Conservation (phyloP, 2,329 filamentous ascomycete genomes). For the Aspergillus ibericus region DNA sequence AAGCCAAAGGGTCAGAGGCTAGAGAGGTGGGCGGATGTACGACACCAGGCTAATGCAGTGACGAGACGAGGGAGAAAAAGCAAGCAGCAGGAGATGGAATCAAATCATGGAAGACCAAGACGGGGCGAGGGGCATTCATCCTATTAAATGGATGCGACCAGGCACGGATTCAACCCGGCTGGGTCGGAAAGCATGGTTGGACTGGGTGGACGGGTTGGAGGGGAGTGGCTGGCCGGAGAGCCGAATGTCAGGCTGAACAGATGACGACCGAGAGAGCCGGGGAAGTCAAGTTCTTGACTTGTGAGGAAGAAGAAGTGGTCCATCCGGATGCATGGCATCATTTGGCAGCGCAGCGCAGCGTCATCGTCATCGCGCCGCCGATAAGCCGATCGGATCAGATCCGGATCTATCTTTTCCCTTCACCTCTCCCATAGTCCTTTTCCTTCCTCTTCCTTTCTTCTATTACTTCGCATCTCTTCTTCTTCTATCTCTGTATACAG, state of each 20-base stretch:
- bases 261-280: slow-evolving; percentile 1
- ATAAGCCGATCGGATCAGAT: slow-evolving; percentile 1
- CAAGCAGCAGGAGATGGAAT: background rate
- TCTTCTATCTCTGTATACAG: too few species aligned
- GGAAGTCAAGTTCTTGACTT: too few species aligned
- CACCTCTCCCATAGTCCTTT: too few species aligned
- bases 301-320: slow-evolving; percentile 8
- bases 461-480: too few species aligned
- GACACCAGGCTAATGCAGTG: background rate
- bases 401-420: too few species aligned
- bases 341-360: background rate
- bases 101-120: background rate
- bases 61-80: background rate
- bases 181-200: slow-evolving; percentile 19
- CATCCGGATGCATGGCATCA: slow-evolving; percentile 11
- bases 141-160: slow-evolving; percentile 2
- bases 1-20: background rate
- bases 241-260: slow-evolving; percentile 1
- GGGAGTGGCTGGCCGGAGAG: slow-evolving; percentile 13
- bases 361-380: background rate
- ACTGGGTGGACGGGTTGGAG: background rate
- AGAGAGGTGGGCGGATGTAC: background rate
- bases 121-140: background rate
- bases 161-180: slow-evolving; percentile 14
- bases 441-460: too few species aligned